A percentile compares a stretch with the other conserved stretches of the same genome.
phyloP scores from a whole-genome alignment of 176 grass and related monocot species.

The sorghum (Sorghum bicolor) region DNA sequence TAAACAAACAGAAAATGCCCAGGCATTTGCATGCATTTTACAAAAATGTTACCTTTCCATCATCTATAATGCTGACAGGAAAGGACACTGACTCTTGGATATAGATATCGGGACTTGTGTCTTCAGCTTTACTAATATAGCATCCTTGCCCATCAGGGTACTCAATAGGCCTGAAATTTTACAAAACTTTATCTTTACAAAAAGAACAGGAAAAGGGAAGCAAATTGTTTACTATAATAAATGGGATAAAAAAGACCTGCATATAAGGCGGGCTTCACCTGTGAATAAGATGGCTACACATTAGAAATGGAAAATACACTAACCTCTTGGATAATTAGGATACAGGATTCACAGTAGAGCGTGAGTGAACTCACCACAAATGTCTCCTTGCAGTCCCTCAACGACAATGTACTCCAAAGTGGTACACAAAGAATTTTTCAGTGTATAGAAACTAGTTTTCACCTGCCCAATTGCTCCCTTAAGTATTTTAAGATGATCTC shows the following conservation, averaged over 20 bases:
- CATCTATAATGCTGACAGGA: constrained; percentile 49
- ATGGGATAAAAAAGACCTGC: constrained; percentile 35
- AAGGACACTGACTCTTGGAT: constrained; percentile 51
- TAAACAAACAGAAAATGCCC: constrained; percentile 9
- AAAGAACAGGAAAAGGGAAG: not conserved
- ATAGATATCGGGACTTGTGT: constrained; percentile 1
- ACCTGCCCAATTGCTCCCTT: constrained; percentile 23
- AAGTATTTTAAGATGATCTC: constrained; percentile 44
- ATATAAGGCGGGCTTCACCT: constrained; percentile 57
- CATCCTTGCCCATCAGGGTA: constrained; percentile 30
- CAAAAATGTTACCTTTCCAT: constrained; percentile 25
- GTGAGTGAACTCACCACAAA: constrained; percentile 40
- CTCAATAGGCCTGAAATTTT: constrained; percentile 37
- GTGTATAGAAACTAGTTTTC: constrained; percentile 2
- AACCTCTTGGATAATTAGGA: not conserved
- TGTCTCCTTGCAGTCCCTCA: constrained; percentile 53
- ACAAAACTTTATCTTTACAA: not conserved
- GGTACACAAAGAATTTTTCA: constrained; percentile 38
- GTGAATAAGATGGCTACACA: constrained; percentile 4
- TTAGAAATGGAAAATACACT: not conserved
- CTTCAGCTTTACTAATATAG: constrained; percentile 12
- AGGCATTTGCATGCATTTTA: constrained; percentile 19
- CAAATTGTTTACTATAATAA: not conserved
- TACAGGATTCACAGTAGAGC: not conserved
- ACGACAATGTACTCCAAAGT: constrained; percentile 49